Conservation (phyloP, 2,329 filamentous ascomycete species). For the Celoporthe dispersa region DNA sequence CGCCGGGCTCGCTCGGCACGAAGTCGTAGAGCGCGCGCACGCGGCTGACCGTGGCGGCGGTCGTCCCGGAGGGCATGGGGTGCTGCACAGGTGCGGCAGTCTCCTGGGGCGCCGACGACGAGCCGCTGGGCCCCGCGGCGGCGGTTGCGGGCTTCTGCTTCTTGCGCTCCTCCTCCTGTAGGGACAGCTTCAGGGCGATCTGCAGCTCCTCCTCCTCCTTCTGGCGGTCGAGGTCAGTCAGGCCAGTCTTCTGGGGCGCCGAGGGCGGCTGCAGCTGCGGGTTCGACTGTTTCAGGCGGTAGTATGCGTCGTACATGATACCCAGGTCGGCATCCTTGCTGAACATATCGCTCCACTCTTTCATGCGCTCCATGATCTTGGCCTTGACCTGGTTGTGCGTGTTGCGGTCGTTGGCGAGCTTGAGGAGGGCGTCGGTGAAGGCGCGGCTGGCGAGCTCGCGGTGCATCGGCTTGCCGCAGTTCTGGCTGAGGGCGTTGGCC, state of each 20-base stretch:
- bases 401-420: constrained; percentile 91
- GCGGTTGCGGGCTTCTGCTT: constrained; percentile 44
- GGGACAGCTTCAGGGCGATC: constrained; percentile 89
- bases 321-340: constrained; percentile 85
- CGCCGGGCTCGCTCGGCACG: constrained; percentile 88
- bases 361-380: constrained; percentile 96
- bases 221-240: constrained; percentile 86
- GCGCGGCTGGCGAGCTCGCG: constrained; percentile 87
- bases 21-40: constrained; percentile 96
- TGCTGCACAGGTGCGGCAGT: constrained; percentile 52
- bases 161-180: constrained; percentile 81
- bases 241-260: constrained; percentile 88
- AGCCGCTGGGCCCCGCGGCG: constrained; percentile 32
- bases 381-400: constrained; percentile 96
- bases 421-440: constrained; percentile 90
- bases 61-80: constrained; percentile 78
- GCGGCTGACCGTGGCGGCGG: constrained; percentile 92
- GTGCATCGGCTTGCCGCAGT: constrained; percentile 85
- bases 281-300: constrained; percentile 81
- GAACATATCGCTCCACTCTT: constrained; percentile 96
- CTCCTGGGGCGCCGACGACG: constrained; percentile 42
- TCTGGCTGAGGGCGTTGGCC: constrained; percentile 88
- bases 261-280: constrained; percentile 89
- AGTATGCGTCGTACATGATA: constrained; percentile 96
- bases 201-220: constrained; percentile 98